Base-by-base conservation (phyloP, 2,329 filamentous ascomycete species). In the Podosphaera xanthii region DNA sequence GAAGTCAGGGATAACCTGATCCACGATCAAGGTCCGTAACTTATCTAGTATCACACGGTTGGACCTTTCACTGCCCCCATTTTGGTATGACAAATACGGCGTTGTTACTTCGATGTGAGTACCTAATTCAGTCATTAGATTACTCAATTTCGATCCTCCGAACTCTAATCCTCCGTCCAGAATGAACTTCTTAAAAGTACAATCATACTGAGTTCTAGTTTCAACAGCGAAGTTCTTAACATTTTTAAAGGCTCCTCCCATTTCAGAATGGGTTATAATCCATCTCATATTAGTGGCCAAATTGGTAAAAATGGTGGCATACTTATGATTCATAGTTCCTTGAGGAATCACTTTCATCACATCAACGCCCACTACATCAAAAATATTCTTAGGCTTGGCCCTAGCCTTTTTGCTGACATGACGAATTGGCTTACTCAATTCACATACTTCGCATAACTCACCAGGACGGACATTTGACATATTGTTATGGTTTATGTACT, bases 61-160 rank as follows among this genome's bases (percentile, higher is more conserved):
- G 31, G 48, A 22, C n/a, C 48, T 22, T 50, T 50, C 48, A 22
- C n/a, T 33, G n/a, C 31, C 31, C n/a, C 48, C 48, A 22, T 33
- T 33, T 50, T 50, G 2, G n/a, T 50, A 22, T 22, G 48, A 33
- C n/a, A 1, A n/a, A 9, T 38, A 38, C 3, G 52, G n/a, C 31
- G 52, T 55, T 9, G 52, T 55, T 35, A 55, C 35, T 52, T 56
- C 36, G 44, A 60, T 42, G 58, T 54, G 22, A 42, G 14, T 53
- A 40, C 52, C 58, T 30, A 53, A 59, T 33, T 50, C 46, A 4
- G 8, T 50, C 46, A 50, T 50, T 50, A 50, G 46, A 12, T 50
- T 50, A 50, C 46, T 50, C 46, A 50, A 50, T 50, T 50, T 50
- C n/a, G 46, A 50, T 22, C 46, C 46, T 50, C 46, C 46, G 46